Conservation (phyloP, 2,329 filamentous ascomycete genomes). For the Xylariaceae sp. region DNA sequence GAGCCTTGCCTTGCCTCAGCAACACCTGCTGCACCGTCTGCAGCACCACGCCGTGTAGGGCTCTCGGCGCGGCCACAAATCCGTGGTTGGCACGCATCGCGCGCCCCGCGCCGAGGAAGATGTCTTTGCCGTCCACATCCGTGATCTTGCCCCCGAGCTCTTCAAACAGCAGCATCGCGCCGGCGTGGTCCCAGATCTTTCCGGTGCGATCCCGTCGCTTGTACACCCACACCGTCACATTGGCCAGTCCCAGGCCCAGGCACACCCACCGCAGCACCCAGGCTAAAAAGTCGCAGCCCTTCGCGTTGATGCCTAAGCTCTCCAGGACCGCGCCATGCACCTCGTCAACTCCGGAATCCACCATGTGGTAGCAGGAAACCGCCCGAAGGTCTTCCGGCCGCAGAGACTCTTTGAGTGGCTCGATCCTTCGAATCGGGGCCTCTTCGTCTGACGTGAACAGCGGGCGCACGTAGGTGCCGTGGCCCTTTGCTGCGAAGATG, state of each 20-base stretch:
- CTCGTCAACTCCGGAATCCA: conserved; percentile 40
- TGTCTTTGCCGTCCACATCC: conserved; percentile 42
- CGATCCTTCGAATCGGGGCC: conserved; percentile 24
- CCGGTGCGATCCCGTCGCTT: conserved; percentile 37
- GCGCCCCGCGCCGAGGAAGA: conserved; percentile 43
- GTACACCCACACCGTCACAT: conserved; percentile 51
- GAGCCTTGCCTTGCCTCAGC: conserved; percentile 23
- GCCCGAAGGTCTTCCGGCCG: conserved; percentile 28
- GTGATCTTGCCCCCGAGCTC: conserved; percentile 49
- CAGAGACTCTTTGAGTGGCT: conserved; percentile 19
- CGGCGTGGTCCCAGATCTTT: conserved; percentile 55
- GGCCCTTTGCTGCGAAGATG: conserved; percentile 39
- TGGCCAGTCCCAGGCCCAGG: conserved; percentile 44
- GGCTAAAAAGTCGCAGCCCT: conserved; percentile 44
- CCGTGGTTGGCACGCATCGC: conserved; percentile 45
- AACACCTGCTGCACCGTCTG: conserved; percentile 27
- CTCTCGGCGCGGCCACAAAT: conserved; percentile 44
- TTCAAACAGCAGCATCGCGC: conserved; percentile 51
- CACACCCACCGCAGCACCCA: conserved; percentile 51
- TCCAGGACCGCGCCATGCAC: conserved; percentile 38
- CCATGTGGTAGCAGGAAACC: conserved; percentile 39
- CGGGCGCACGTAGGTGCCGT: conserved; percentile 40
- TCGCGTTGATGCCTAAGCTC: conserved; percentile 33
- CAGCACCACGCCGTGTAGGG: conserved; percentile 37
- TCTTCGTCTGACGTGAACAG: conserved; percentile 23